These are phyloP conservation scores for Oryza glaberrima DNA, from an alignment of 176 grass and related monocot species.

Conservation along the genomic window DNA sequence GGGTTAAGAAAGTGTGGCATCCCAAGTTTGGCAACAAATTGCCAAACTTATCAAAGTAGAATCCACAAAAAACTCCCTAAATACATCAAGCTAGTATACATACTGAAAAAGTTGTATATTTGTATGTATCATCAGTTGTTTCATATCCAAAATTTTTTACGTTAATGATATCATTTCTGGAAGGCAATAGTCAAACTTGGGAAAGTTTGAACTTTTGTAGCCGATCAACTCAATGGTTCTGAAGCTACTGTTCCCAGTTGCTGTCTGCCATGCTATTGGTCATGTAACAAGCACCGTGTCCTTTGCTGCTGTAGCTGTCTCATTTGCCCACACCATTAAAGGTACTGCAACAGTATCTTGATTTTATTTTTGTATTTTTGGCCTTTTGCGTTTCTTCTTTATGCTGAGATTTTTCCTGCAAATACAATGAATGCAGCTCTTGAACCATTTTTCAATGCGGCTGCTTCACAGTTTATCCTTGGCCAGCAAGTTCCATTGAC, in stretches of 20 bases:
- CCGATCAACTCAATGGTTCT: slow-evolving; percentile 75
- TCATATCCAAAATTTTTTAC: background rate
- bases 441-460: slow-evolving; percentile 91
- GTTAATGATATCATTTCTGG: slow-evolving; percentile 25
- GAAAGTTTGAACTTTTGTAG: slow-evolving; percentile 56
- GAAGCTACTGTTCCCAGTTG: slow-evolving; percentile 86
- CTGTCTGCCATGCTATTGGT: slow-evolving; percentile 84
- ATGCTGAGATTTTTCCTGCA: slow-evolving; percentile 27
- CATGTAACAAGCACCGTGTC: slow-evolving; percentile 97
- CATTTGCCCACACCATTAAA: slow-evolving; percentile 95
- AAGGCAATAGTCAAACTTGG: slow-evolving; percentile 13
- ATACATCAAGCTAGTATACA: background rate
- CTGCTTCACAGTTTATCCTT: slow-evolving; percentile 94
- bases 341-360: slow-evolving; percentile 45
- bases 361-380: slow-evolving; percentile 28
- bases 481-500: slow-evolving; percentile 73
- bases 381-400: background rate
- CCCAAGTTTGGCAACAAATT: background rate
- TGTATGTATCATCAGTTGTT: slow-evolving; percentile 7
- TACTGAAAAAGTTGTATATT: background rate
- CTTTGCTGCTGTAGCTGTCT: slow-evolving; percentile 91
- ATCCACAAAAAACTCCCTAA: background rate
- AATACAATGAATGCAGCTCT: slow-evolving; percentile 63
- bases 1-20: background rate
- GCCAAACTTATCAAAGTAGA: background rate